A percentile compares a stretch with the other conserved stretches of the same genome.
Evolutionary conservation across 2,329 filamentous ascomycete species (phyloP).

Genomic region (Chaetoscypha palmicola): DNA sequence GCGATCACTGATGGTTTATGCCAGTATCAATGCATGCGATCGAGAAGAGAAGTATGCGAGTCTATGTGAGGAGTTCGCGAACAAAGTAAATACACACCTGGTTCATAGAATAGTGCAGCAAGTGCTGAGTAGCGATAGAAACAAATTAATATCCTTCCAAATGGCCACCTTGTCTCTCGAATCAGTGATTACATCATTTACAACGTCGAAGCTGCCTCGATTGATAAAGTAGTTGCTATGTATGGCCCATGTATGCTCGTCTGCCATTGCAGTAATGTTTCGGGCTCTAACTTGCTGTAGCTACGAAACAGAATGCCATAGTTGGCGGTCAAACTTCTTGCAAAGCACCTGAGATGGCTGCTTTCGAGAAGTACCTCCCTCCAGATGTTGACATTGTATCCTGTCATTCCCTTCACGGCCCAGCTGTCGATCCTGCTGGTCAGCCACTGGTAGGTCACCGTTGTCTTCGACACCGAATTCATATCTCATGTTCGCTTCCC

Average conservation of each 20-base stretch:
- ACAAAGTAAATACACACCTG: slow-evolving; percentile 66
- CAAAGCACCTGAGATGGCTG: slow-evolving; percentile 91
- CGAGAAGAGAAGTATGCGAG: slow-evolving; percentile 79
- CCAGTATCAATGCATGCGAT: slow-evolving; percentile 92
- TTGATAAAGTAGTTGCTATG: slow-evolving; percentile 76
- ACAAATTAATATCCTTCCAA: slow-evolving; percentile 80
- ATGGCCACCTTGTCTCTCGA: slow-evolving; percentile 93
- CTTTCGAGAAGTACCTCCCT: slow-evolving; percentile 85
- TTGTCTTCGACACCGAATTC: not conserved
- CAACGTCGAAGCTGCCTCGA: slow-evolving; percentile 89
- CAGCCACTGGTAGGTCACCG: slow-evolving; percentile 66
- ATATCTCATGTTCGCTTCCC: slow-evolving; percentile 2
- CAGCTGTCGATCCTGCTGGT: slow-evolving; percentile 76
- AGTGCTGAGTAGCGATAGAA: slow-evolving; percentile 50
- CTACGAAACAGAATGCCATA: slow-evolving; percentile 90
- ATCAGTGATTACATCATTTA: slow-evolving; percentile 98
- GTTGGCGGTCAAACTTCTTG: slow-evolving; percentile 97
- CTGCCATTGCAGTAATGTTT: not conserved
- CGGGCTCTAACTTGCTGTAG: slow-evolving; percentile 39
- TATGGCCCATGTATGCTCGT: slow-evolving; percentile 80
- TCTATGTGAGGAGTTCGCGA: slow-evolving; percentile 73
- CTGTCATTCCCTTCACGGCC: slow-evolving; percentile 93
- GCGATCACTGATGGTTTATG: no score
- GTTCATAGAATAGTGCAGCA: slow-evolving; percentile 33
- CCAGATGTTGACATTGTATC: slow-evolving; percentile 87